phyloP scores from a whole-genome alignment of 163 green algal genomes.

The Volvox carteri region DNA sequence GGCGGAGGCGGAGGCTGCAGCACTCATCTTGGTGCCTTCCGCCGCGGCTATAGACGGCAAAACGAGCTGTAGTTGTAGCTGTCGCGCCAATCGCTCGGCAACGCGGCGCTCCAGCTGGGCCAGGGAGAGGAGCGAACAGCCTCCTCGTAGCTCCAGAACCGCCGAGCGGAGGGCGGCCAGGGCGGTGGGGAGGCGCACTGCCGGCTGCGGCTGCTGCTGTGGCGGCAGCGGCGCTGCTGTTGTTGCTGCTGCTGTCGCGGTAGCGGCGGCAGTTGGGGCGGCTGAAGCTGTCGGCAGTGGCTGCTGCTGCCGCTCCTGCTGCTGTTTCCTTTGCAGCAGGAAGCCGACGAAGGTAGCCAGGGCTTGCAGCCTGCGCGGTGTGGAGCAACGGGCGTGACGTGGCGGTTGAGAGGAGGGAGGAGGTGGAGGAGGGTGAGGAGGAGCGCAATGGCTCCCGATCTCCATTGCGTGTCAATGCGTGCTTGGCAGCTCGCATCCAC shows the following conservation, averaged over 20 bases:
- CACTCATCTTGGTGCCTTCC: neutral
- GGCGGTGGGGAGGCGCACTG: neutral
- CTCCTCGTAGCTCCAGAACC: slow-evolving; percentile 24
- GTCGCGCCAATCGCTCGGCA: neutral
- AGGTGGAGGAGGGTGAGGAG: no score
- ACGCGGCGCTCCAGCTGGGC: slow-evolving; percentile 31
- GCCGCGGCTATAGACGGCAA: no score
- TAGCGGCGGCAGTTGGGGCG: neutral
- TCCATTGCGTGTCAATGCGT: no score
- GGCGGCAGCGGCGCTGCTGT: neutral
- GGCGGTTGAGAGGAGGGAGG: no score
- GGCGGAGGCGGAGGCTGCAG: no score
- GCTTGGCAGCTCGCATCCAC: no score
- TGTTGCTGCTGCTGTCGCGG: neutral
- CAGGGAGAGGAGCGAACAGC: slow-evolving; percentile 36
- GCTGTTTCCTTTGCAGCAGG: slow-evolving; percentile 20
- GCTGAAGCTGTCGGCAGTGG: neutral
- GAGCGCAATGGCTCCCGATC: no score
- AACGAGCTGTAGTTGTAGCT: neutral
- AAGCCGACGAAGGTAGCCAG: slow-evolving; percentile 55
- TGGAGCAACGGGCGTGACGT: no score
- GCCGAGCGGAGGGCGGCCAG: slow-evolving; percentile 6
- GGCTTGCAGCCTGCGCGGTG: slow-evolving; percentile 18
- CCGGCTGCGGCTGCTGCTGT: neutral
- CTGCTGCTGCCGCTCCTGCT: neutral